Evolutionary conservation across 768 basidiomycete species (phyloP).

Genomic region (Imleria badia): DNA sequence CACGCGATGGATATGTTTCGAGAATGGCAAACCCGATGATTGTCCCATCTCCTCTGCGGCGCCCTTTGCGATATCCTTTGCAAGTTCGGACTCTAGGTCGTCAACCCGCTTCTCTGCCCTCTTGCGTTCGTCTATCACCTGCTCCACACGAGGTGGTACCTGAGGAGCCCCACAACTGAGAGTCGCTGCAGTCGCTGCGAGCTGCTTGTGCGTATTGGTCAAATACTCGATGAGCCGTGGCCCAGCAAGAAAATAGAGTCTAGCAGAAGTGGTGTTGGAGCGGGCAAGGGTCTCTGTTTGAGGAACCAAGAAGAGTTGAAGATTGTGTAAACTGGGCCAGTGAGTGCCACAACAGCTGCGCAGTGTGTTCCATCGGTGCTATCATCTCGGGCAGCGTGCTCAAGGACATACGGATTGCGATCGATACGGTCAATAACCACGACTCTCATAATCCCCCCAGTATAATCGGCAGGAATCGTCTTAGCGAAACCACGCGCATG

Average conservation of each 20-base stretch:
- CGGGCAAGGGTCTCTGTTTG: constrained; percentile 67
- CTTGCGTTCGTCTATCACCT: constrained; percentile 66
- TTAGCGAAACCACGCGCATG: constrained; percentile 54
- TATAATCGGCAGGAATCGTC: constrained; percentile 66
- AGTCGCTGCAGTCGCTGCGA: constrained; percentile 55
- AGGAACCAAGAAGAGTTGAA: constrained; percentile 70
- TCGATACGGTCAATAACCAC: constrained; percentile 83
- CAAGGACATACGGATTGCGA: constrained; percentile 62
- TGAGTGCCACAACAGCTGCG: constrained; percentile 82
- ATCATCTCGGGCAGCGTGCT: constrained; percentile 5
- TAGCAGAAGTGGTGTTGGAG: constrained; percentile 59
- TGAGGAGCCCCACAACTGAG: constrained; percentile 68
- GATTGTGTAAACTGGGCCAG: constrained; percentile 69
- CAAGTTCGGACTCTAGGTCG: constrained; percentile 69
- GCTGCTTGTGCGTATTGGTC: constrained; percentile 51
- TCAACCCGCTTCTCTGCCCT: constrained; percentile 64
- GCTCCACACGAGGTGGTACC: constrained; percentile 65
- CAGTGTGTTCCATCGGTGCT: neutral
- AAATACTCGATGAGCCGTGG: constrained; percentile 70
- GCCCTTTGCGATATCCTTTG: constrained; percentile 44
- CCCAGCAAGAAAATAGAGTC: constrained; percentile 82
- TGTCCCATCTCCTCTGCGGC: constrained; percentile 40
- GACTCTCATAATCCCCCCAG: constrained; percentile 74
- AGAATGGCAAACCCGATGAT: constrained; percentile 32
- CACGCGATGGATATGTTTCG: constrained; percentile 53